Percentiles rank a stretch among this genome's conserved stretches.
Conservation (phyloP, 2,329 filamentous ascomycete species). For the Sphaceloma murrayae region DNA sequence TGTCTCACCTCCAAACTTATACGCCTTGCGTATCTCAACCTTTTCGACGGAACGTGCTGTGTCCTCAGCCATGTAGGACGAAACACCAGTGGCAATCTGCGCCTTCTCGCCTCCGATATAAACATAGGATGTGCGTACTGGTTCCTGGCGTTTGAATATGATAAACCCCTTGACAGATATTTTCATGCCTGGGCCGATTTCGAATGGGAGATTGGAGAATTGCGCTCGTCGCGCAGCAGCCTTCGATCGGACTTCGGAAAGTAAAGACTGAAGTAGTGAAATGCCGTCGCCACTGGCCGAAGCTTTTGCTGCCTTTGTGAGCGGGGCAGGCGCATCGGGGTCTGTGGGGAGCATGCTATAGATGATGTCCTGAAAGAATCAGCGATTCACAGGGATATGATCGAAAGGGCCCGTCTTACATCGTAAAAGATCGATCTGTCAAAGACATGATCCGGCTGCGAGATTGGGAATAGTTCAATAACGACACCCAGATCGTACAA, state of each 20-base stretch:
- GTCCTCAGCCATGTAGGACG: slow-evolving; percentile 66
- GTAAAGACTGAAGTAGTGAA: slow-evolving; percentile 64
- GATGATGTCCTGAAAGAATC: slow-evolving; percentile 62
- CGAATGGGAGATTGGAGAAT: slow-evolving; percentile 78
- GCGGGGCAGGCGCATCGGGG: slow-evolving; percentile 54
- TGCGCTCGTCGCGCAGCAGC: slow-evolving; percentile 75
- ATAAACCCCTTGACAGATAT: slow-evolving; percentile 95
- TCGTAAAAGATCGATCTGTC: slow-evolving; percentile 85
- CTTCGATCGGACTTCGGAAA: slow-evolving; percentile 85
- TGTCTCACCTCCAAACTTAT: slow-evolving; percentile 89
- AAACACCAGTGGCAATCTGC: slow-evolving; percentile 67
- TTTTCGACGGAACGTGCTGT: slow-evolving; percentile 69
- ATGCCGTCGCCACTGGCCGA: slow-evolving; percentile 66
- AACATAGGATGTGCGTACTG: slow-evolving; percentile 74
- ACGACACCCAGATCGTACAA: slow-evolving; percentile 85
- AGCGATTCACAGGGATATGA: slow-evolving; percentile 35
- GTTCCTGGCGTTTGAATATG: slow-evolving; percentile 71
- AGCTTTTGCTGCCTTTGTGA: slow-evolving; percentile 47
- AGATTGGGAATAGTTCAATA: slow-evolving; percentile 90
- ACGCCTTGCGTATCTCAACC: slow-evolving; percentile 76
- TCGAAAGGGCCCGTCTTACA: slow-evolving; percentile 27
- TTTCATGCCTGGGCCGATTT: slow-evolving; percentile 71
- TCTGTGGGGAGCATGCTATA: slow-evolving; percentile 64
- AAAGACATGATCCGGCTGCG: slow-evolving; percentile 59
- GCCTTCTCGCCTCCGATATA: slow-evolving; percentile 79